Evolutionary conservation across 305 asterid species (phyloP).

Genomic region (Euphrasia arctica): DNA sequence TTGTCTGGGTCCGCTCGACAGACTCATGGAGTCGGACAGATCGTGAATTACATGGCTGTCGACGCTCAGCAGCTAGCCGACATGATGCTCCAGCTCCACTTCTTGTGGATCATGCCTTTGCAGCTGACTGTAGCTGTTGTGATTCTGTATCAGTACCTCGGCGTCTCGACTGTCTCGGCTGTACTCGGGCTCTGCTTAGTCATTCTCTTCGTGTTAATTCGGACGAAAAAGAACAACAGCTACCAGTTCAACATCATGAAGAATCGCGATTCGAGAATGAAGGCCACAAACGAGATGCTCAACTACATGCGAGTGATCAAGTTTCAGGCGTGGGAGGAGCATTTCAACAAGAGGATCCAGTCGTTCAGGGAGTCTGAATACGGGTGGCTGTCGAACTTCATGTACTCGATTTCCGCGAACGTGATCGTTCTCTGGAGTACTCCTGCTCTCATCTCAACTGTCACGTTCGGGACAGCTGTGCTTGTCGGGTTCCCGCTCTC

Average conservation of each 20-base stretch:
- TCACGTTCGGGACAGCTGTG: constrained; percentile 73
- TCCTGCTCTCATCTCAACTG: constrained; percentile 57
- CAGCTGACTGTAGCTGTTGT: constrained; percentile 66
- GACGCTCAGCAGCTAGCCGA: constrained; percentile 96
- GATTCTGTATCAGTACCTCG: constrained; percentile 60
- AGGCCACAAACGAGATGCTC: constrained; percentile 90
- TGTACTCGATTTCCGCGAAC: constrained; percentile 60
- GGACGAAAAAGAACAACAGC: constrained; percentile 56
- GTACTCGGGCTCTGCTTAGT: constrained; percentile 43
- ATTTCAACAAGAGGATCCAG: constrained; percentile 70
- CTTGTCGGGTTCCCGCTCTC: constrained; percentile 66
- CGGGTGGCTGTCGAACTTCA: constrained; percentile 66
- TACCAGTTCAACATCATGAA: constrained; percentile 73
- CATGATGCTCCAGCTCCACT: constrained; percentile 91
- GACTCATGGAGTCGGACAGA: constrained; percentile 90
- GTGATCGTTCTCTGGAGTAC: constrained; percentile 78
- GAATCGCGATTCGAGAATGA: constrained; percentile 89
- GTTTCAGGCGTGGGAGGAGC: constrained; percentile 99
- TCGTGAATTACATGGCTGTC: constrained; percentile 94
- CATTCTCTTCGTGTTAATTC: constrained; percentile 48
- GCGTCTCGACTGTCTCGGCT: constrained; percentile 54
- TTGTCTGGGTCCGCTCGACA: constrained; percentile 85
- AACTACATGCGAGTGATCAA: constrained; percentile 90
- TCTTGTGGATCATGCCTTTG: constrained; percentile 86
- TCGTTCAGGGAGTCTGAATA: constrained; percentile 67